A percentile compares a stretch with the other conserved stretches of the same genome.
Evolutionary conservation across 257 asterid species (phyloP).

Genomic region (Ehretia macrophylla): DNA sequence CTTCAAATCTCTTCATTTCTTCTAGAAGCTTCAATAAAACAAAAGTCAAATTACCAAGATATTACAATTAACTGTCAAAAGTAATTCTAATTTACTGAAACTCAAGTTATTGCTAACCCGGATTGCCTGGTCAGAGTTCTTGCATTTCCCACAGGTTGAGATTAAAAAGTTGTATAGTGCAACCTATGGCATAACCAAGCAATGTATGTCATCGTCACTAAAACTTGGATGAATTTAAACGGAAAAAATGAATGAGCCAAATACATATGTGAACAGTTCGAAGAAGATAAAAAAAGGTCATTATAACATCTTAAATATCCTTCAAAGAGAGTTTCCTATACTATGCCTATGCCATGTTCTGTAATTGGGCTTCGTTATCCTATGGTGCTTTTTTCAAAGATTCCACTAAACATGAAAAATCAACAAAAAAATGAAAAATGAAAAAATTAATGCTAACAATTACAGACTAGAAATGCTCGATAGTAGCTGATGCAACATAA

Average conservation of each 20-base stretch:
- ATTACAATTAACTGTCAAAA: constrained; percentile 10
- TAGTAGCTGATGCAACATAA: too few species aligned
- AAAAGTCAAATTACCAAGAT: constrained; percentile 14
- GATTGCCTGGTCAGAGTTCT: constrained; percentile 75
- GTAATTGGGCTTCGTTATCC: too few species aligned
- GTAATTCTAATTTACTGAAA: constrained; percentile 2
- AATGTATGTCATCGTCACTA: constrained; percentile 1
- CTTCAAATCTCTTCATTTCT: constrained; percentile 84
- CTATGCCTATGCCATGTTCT: too few species aligned
- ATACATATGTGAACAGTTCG: background rate
- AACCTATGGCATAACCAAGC: constrained; percentile 43
- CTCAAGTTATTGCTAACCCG: constrained; percentile 33
- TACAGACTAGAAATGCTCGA: too few species aligned
- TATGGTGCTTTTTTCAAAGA: too few species aligned
- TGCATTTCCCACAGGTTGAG: constrained; percentile 91
- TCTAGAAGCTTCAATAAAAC: constrained; percentile 64
- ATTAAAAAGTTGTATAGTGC: constrained; percentile 77
- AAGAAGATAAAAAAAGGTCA: too few species aligned
- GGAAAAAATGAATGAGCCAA: background rate
- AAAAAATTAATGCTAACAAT: too few species aligned
- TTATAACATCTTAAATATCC: too few species aligned
- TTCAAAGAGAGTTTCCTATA: too few species aligned
- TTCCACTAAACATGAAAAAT: too few species aligned
- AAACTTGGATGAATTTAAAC: background rate
- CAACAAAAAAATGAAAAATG: too few species aligned